phyloP scores from a whole-genome alignment of 2,329 filamentous ascomycete species.

The Colletotrichum higginsianum region DNA sequence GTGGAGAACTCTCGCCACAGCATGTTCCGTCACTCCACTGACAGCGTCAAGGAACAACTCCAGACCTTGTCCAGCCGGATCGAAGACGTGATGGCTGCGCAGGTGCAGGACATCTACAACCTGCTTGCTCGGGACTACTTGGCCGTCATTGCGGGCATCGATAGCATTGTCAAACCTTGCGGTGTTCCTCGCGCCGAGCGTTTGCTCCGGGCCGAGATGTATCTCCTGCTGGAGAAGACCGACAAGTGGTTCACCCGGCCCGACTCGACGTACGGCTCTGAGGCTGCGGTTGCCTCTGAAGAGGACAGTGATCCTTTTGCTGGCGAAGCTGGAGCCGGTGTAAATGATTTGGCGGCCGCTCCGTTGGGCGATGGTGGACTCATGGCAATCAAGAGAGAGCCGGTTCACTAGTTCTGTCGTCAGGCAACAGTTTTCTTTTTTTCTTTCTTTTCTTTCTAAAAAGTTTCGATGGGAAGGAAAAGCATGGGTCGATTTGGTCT shows the following conservation, averaged over 20 bases:
- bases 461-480: not conserved
- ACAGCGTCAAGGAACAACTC: conserved; percentile 44
- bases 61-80: conserved; percentile 14
- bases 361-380: not conserved
- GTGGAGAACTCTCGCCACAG: conserved; percentile 35
- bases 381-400: not conserved
- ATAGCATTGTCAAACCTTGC: conserved; percentile 2
- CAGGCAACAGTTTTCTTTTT: not conserved
- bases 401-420: not conserved
- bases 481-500: not conserved
- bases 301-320: not conserved
- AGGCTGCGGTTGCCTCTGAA: too few relatives aligned
- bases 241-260: not conserved
- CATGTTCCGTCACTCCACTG: conserved; percentile 45
- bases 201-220: conserved; percentile 13
- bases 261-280: not conserved
- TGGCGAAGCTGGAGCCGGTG: not conserved
- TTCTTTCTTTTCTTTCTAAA: not conserved
- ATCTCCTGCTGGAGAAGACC: not conserved
- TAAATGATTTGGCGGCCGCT: not conserved
- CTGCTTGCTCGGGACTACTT: conserved; percentile 33
- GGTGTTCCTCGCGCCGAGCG: conserved; percentile 18
- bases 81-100: conserved; percentile 7
- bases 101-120: conserved; percentile 36
- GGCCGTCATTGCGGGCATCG: conserved; percentile 28